These are phyloP conservation scores for Mycena rebaudengoi DNA, from an alignment of 768 basidiomycete species.

Conservation along the genomic window DNA sequence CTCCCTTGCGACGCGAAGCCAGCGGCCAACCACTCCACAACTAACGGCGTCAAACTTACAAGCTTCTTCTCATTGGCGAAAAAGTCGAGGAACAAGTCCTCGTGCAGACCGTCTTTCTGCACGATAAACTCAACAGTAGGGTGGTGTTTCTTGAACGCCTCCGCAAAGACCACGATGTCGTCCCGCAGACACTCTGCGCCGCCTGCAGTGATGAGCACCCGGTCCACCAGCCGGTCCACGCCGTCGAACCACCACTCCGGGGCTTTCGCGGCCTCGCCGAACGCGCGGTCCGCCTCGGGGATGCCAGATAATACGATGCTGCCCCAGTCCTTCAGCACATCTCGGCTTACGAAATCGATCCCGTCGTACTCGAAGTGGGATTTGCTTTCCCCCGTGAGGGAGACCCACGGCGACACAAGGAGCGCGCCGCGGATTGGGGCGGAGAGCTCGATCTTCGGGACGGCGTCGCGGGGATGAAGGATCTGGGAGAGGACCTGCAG, in stretches of 20 bases:
- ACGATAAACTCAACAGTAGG: conserved; percentile 30
- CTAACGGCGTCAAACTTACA: conserved; percentile 27
- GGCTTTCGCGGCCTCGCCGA: conserved; percentile 40
- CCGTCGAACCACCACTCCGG: conserved; percentile 45
- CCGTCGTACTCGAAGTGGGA: conserved; percentile 35
- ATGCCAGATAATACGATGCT: conserved; percentile 33
- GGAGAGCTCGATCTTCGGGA: conserved; percentile 31
- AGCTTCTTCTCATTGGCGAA: conserved; percentile 25
- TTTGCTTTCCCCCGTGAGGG: conserved; percentile 31
- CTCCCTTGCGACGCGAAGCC: neutral
- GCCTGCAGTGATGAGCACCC: conserved; percentile 47
- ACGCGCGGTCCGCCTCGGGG: conserved; percentile 35
- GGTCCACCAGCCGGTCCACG: conserved; percentile 38
- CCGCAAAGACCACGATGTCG: conserved; percentile 36
- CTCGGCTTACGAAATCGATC: conserved; percentile 34
- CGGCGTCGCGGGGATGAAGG: conserved; percentile 36
- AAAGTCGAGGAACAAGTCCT: conserved; percentile 46
- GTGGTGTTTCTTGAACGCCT: conserved; percentile 32
- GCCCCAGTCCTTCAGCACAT: conserved; percentile 24
- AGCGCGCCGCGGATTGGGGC: conserved; percentile 34
- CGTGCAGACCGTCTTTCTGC: conserved; percentile 45
- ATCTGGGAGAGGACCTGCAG: conserved; percentile 42
- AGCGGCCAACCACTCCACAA: conserved; percentile 34
- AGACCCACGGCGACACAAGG: conserved; percentile 48
- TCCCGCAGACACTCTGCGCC: conserved; percentile 44